phyloP scores from a whole-genome alignment of 2,329 filamentous ascomycete genomes.

The Geosmithia flava region DNA sequence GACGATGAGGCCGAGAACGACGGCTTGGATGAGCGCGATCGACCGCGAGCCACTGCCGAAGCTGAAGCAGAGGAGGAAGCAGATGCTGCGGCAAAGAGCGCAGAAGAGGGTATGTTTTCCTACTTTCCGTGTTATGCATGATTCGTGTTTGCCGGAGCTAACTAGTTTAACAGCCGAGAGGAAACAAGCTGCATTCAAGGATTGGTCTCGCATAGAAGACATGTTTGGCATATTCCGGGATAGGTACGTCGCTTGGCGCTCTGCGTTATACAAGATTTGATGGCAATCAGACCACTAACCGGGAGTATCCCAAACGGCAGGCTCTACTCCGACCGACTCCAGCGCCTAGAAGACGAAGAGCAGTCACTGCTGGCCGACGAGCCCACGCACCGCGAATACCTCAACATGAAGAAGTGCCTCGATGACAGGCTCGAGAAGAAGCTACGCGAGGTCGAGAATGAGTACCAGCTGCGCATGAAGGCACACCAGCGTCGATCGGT shows the following conservation, averaged over 20 bases:
- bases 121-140: slow-evolving; percentile 2
- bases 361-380: slow-evolving; percentile 44
- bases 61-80: slow-evolving; percentile 46
- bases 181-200: slow-evolving; percentile 69
- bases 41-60: slow-evolving; percentile 41
- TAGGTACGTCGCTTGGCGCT: slow-evolving; percentile 34
- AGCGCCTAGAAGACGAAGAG: slow-evolving; percentile 63
- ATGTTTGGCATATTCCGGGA: slow-evolving; percentile 81
- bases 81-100: slow-evolving; percentile 45
- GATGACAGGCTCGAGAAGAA: slow-evolving; percentile 74
- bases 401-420: slow-evolving; percentile 81
- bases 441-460: slow-evolving; percentile 60
- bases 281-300: slow-evolving; percentile 7
- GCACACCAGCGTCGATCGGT: slow-evolving; percentile 64
- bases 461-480: slow-evolving; percentile 62
- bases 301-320: slow-evolving; percentile 27
- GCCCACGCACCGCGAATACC: slow-evolving; percentile 79
- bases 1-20: slow-evolving; percentile 21
- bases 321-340: slow-evolving; percentile 78
- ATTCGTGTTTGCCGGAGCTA: slow-evolving; percentile 6
- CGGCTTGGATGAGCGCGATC: slow-evolving; percentile 27
- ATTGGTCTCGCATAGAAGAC: slow-evolving; percentile 69
- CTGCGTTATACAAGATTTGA: background rate
- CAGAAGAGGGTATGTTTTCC: slow-evolving; percentile 47
- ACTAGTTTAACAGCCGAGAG: slow-evolving; percentile 46